Evolutionary conservation across 2,329 filamentous ascomycete species (phyloP), one percentile per base, ranked within the genome.

Genomic region (Sclerotinia nivalis): DNA sequence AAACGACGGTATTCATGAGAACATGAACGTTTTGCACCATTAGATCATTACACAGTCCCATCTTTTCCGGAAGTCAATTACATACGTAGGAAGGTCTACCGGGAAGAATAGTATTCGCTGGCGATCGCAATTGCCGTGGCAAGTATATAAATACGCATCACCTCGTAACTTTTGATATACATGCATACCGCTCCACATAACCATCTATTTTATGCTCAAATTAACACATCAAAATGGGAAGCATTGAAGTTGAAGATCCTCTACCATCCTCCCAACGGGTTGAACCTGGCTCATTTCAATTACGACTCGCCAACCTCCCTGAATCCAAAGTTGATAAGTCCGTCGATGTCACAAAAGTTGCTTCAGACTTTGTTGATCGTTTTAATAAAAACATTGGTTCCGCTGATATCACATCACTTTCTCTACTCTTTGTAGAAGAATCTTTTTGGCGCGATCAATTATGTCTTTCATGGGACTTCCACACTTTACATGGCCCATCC

Each of bases 391-490:
- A 77, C 0, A 71, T 88, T 0, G 69, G 73, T 6, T 75, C 73
- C 15, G 75, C 79, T 3, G 79, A 85, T 66, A 75, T 80, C 55
- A 50, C 72, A 2, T 74, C 75, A 1, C 55, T 84, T 0, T 74
- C 81, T 0, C 68, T 73, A 1, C 78, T 86, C 5, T 84, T 87
- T 59, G 74, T 80, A 3, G 73, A 79, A 0, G 79, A 84, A 28
- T 83, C 84, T 69, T 87, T 83, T 77, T 89, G 86, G 87, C 83
- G 87, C 12, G 87, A 89, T 73, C 85, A 88, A 56, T 79, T 89
- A 0, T 83, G 82, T 28, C 76, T 89, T 1, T 83, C 85, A 0
- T 89, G 86, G 87, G 82, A 84, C 54, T 83, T 87, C 59, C 84
- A 82, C 69, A 87, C 84, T 2, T 75, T 86, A 0, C 80, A 85